Evolutionary conservation across 2,329 filamentous ascomycete genomes (phyloP), one percentile per base, ranked within the genome.

Genomic region (Penicillium brevicompactum): DNA sequence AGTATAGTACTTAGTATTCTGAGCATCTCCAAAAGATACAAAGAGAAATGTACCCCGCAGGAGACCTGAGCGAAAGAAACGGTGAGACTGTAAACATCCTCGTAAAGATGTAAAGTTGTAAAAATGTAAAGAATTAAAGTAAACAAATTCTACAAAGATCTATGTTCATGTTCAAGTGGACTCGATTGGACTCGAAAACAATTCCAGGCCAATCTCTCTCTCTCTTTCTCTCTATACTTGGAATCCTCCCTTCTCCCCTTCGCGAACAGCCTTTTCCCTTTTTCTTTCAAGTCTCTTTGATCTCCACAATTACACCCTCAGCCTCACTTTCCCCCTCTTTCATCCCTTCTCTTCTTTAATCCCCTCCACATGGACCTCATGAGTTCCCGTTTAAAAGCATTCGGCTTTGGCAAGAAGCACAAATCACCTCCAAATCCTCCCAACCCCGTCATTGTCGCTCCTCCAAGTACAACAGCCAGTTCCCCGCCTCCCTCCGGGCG

Each of bases 301-400:
- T 56, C 49, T 49, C 46, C 61, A 61, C 37, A 45, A 45, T 32
- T 50, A 53, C 44, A 55, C 52, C 52, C 60, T 49, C 42, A 40
- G 58, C 54, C 38, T 59, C 55, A 38, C 47, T 60, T 58, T 51
- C 49, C 57, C 51, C 57, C 51, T 52, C 60, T 46, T 58, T 58
- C 37, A 51, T 49, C 41, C 48, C 50, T 53, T 59, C 49, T 49
- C 46, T 46, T 42, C 43, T 59, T 57, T 55, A 49, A 34, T 53
- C 53, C 56, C 53, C 53, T 53, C 52, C 64, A 67, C 67, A 75
- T 78, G 73, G 78, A 80, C 72, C 73, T 75, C 70, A 81, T 82
- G 78, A 81, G 74, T 74, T 77, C 78, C 69, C 75, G 78, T 67
- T 75, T 81, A 61, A 80, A 79, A 71, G 75, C 73, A 64, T 73